Evolutionary conservation across 805 yeast species (phyloP), one percentile per base, ranked within the genome.

Genomic region (Metschnikowia matae): DNA sequence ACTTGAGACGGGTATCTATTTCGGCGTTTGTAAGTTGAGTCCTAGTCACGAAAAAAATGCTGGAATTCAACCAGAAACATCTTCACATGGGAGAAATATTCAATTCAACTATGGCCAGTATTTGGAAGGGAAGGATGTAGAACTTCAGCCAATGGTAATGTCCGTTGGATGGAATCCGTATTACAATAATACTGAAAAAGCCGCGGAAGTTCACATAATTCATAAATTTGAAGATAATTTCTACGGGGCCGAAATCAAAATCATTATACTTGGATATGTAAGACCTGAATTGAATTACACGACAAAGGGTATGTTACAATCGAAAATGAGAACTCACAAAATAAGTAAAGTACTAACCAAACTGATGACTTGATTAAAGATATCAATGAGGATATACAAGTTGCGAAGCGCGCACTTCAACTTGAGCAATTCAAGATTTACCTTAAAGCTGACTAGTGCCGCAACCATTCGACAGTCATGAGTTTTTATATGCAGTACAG

Each of bases 91-190:
- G 1, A 57, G 59, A 18, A 55, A 57, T 29, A 54, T 70, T 14
- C 76, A 70, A 35, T 81, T 85, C 63, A 85, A 82, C 51, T 81
- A 79, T 60, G 97, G 96, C 0, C 55, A 65, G 5, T 59, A 66
- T 8, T 68, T 90, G 43, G 31, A 50, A n/a, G 49, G 47, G 0
- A 79, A 76, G 38, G 69, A 77, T 2, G 74, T 75, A 46, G 68
- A 69, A 17, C 76, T 75, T 1, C 71, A 82, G 23, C 97, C 97
- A 0, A 89, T 90, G 84, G 99, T 94, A 7, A 85, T 92, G 88
- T 88, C 96, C 7, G 77, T 94, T 17, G 99, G 99, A 1, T 89
- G 90, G 87, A 94, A 94, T 63, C 98, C 99, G 36, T 92, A 85
- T 64, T 94, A 82, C 70, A 79, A 83, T 23, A 91, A 94, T 67